Percentiles rank a stretch among this genome's conserved stretches.
Evolutionary conservation across 495 filamentous ascomycete species (phyloP).

Genomic region (Tuber melanosporum): DNA sequence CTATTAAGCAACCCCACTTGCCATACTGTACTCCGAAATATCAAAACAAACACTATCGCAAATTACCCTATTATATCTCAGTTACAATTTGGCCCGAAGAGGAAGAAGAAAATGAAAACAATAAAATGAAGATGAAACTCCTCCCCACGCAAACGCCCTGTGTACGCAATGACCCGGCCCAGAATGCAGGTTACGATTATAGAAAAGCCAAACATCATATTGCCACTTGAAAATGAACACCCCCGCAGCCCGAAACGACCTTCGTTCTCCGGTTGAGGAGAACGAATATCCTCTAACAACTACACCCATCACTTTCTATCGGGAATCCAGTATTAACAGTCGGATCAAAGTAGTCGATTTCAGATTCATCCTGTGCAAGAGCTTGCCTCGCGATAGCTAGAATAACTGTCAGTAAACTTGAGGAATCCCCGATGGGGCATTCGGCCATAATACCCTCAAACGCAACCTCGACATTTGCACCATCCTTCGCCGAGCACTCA

Average conservation of each 20-base stretch:
- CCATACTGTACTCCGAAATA: neutral
- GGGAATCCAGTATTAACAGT: conserved; percentile 92
- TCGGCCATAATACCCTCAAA: conserved; percentile 68
- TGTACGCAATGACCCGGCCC: conserved; percentile 2
- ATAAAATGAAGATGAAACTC: neutral
- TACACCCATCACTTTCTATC: conserved; percentile 80
- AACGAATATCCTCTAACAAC: conserved; percentile 38
- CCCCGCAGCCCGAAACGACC: neutral
- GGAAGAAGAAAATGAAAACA: neutral
- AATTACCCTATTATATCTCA: neutral
- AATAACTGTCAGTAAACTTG: neutral
- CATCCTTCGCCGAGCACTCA: conserved; percentile 97
- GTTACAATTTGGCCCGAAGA: neutral
- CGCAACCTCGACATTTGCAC: conserved; percentile 92
- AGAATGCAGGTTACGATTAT: conserved; percentile 2
- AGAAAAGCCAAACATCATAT: neutral
- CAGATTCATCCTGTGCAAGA: conserved; percentile 86
- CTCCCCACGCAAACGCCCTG: neutral
- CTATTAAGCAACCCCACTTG: neutral
- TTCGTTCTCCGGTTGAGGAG: neutral
- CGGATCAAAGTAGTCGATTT: conserved; percentile 84
- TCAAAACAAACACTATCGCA: neutral
- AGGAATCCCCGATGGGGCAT: neutral
- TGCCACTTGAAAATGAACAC: neutral
- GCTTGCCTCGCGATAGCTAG: conserved; percentile 89